Evolutionary conservation across 257 asterid species (phyloP), one percentile per base, ranked within the genome.

Genomic region (Marsdenia floribunda): DNA sequence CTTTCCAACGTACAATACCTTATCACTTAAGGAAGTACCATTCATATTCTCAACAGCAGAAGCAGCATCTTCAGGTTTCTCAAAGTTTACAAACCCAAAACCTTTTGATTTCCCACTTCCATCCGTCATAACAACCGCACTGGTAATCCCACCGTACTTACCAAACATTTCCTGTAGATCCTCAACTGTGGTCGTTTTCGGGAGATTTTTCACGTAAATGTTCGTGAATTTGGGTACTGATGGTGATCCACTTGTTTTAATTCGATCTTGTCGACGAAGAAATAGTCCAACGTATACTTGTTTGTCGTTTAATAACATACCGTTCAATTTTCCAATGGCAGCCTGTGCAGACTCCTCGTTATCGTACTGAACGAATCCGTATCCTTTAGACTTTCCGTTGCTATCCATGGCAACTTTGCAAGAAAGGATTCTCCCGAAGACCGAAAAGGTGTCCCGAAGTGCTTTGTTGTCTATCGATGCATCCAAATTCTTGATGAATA

Each of bases 341-440:
- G 35, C 73, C 54, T 87, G 89, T 21, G 98, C 97, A 42, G 93
- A 86, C 73, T 90, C 91, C 37, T 90, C 94, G 49, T 82, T 77
- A 22, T 90, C 94, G 71, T 84, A 92, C 75, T 92, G 97, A 40
- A 92, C 96, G n/a, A 92, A 92, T 0, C 97, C 97, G 46, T 90
- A 87, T 24, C 97, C 97, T 77, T 82, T 90, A 0, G 93, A 85
- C 29, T 83, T 81, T 21, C 87, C 97, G 38, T 63, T 80, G 75
- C 55, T 72, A 66, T 92, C 96, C 26, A 84, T 72, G 2, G 92
- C 97, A 21, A 92, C 85, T 82, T 92, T 90, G 85, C 97, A 92
- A 42, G 97, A 92, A 47, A 92, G 92, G 68, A 92, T 91, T 2
- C 75, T 81, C 49, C 97, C 97, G 37, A 92, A 90, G 68, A 81